A percentile compares a stretch with the other conserved stretches of the same genome.
These are phyloP conservation scores for Xylariaceae sp. DNA, from an alignment of 2,329 filamentous ascomycete genomes.

Conservation along the genomic window DNA sequence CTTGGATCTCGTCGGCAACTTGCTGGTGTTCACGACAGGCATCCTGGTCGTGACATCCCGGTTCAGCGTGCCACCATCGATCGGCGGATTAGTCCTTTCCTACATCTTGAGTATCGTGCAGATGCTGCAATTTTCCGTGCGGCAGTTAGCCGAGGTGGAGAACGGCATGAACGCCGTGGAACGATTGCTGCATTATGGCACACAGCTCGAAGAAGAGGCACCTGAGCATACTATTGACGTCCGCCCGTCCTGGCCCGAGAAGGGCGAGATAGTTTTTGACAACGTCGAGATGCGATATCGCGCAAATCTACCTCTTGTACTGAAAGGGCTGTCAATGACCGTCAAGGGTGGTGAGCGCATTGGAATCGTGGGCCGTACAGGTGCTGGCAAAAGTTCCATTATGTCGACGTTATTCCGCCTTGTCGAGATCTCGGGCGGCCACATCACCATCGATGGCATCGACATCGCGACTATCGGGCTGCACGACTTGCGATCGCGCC, in stretches of 20 bases:
- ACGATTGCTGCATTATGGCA: conserved; percentile 85
- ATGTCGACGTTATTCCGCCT: conserved; percentile 80
- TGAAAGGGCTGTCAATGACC: conserved; percentile 67
- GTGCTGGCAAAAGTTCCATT: conserved; percentile 78
- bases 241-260: conserved; percentile 74
- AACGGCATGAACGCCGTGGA: conserved; percentile 98
- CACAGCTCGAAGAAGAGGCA: conserved; percentile 81
- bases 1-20: conserved; percentile 76
- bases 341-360: conserved; percentile 73
- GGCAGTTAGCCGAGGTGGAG: conserved; percentile 91
- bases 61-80: conserved; percentile 79
- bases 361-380: conserved; percentile 76
- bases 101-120: conserved; percentile 93
- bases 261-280: conserved; percentile 74
- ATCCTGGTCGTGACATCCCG: conserved; percentile 90
- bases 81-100: conserved; percentile 80
- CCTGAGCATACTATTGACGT: conserved; percentile 74
- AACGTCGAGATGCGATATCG: conserved; percentile 78
- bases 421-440: conserved; percentile 59
- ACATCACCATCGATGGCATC: conserved; percentile 61
- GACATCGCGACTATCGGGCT: conserved; percentile 71
- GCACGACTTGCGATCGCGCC: conserved; percentile 67
- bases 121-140: conserved; percentile 92
- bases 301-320: conserved; percentile 64
- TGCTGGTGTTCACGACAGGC: conserved; percentile 81